Conservation (phyloP, 2,329 filamentous ascomycete species). For the Alternaria incomplexa region DNA sequence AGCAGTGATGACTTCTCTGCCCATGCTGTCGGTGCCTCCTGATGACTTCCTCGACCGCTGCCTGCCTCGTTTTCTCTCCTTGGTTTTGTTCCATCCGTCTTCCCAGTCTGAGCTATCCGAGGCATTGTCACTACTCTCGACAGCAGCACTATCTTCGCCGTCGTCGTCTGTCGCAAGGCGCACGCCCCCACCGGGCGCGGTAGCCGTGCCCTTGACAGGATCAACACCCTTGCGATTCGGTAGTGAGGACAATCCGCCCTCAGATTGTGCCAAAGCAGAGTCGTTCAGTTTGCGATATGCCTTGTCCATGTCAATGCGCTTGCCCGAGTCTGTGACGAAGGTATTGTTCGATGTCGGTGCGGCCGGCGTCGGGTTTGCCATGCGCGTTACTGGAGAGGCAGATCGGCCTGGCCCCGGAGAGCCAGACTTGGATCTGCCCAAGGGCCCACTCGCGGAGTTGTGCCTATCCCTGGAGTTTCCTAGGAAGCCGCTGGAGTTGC, state of each 20-base stretch:
- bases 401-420: constrained; percentile 48
- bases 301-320: constrained; percentile 69
- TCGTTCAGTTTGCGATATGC: constrained; percentile 76
- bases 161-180: constrained; percentile 60
- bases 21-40: constrained; percentile 45
- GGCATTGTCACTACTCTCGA: constrained; percentile 72
- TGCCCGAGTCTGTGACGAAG: constrained; percentile 65
- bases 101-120: constrained; percentile 66
- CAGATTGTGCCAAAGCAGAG: constrained; percentile 68
- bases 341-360: constrained; percentile 49
- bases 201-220: constrained; percentile 47
- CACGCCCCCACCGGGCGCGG: constrained; percentile 57
- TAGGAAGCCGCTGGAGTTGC: constrained; percentile 32
- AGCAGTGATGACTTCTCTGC: constrained; percentile 51
- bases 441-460: constrained; percentile 47
- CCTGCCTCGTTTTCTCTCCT: constrained; percentile 48
- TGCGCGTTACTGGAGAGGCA: constrained; percentile 47
- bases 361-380: constrained; percentile 56
- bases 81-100: constrained; percentile 57
- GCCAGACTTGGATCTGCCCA: constrained; percentile 47
- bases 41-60: constrained; percentile 44
- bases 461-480: constrained; percentile 43
- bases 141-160: constrained; percentile 62
- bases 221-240: constrained; percentile 57
- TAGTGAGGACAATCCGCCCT: constrained; percentile 67